Conservation (phyloP, 257 asterid species). For the Capsicum rhomboideum region DNA sequence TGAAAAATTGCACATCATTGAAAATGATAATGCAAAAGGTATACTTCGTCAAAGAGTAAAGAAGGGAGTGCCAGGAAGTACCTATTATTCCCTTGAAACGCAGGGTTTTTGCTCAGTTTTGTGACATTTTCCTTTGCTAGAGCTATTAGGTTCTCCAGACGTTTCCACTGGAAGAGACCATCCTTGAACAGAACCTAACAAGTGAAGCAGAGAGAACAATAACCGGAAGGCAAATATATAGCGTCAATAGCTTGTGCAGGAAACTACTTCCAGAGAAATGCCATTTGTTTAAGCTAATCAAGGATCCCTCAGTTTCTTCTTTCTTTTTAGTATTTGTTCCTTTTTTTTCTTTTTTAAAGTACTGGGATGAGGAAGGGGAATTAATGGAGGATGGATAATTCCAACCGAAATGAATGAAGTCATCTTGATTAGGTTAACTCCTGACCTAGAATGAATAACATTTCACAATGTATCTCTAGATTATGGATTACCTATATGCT, state of each 20-base stretch:
- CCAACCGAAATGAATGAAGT: neutral
- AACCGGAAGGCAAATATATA: neutral
- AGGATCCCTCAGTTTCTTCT: neutral
- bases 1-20: neutral
- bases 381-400: neutral
- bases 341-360: neutral
- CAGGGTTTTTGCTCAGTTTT: conserved; percentile 93
- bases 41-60: neutral
- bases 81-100: conserved; percentile 47
- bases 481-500: neutral
- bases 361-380: neutral
- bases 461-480: neutral
- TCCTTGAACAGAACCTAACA: conserved; percentile 92
- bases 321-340: neutral
- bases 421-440: neutral
- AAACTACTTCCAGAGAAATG: neutral
- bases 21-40: neutral
- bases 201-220: conserved; percentile 11
- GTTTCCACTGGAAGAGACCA: conserved; percentile 98
- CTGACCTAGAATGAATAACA: neutral
- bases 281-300: neutral
- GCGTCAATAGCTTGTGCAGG: neutral
- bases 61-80: neutral
- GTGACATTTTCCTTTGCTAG: conserved; percentile 96
- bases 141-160: conserved; percentile 85